Base-by-base conservation (phyloP, 2,329 filamentous ascomycete species). In the Arthrobotrys sinensis region DNA sequence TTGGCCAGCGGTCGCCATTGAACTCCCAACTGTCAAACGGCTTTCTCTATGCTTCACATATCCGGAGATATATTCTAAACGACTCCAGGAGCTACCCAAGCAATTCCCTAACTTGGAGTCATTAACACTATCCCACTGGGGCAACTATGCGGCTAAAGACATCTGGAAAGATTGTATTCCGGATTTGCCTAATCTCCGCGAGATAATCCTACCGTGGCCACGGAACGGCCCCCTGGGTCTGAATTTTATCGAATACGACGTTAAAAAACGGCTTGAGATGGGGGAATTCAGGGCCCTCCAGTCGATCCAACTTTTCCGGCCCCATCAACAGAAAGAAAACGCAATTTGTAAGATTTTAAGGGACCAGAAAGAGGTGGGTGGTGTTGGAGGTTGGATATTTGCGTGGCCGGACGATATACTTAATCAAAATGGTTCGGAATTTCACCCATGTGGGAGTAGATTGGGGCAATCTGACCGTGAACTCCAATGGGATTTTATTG, bases 51-150 rank as follows among this genome's bases (percentile, higher is more conserved):
- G 24, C 4, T 38, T 48, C 34, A 16, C 21, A 12, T 10, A 32
- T 19, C 16, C 2, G 7, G 38, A 64, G 12, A 24, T 21, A n/a
- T 12, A 43, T 14, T 21, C 53, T 4, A 36, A 28, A 28, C 24
- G 36, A 36, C 34, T 24, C 34, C 8, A 8, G 3, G 4, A 4
- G 2, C 7, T 43, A 12, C 19, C 32, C 4, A 24, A 62, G 11
- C 34, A 36, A 32, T 62, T 40, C 11, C 36, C 55, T 8, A 62
- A 62, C 19, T 10, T 62, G 4, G 34, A 62, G 12, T 62, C 55
- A 5, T 55, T 55, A 7, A 8, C 8, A 10, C 3, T 55, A 3
- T 10, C 14, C 28, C 24, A 16, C 14, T 11, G 10, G 3, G 2
- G 6, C 3, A 28, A 19, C 3, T 3, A 10, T 4, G 28, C n/a